Evolutionary conservation across 2,329 filamentous ascomycete genomes (phyloP).

Genomic region (Penicillium nordicum): DNA sequence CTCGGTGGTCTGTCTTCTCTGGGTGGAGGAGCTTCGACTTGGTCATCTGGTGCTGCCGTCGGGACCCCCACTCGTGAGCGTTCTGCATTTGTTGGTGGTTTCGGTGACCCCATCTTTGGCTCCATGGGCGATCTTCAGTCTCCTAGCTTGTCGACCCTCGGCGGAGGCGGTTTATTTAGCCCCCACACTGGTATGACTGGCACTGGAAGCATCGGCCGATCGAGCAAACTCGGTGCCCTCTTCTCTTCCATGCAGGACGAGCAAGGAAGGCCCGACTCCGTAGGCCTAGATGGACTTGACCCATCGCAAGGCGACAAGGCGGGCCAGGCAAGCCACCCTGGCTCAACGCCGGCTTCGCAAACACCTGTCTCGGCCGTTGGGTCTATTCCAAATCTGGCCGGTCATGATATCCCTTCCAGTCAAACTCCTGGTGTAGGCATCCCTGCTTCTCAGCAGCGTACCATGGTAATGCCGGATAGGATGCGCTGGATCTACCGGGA

Average conservation of each 20-base stretch:
- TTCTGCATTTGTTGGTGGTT: slow-evolving; percentile 48
- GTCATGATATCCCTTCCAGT: slow-evolving; percentile 30
- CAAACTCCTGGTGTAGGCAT: slow-evolving; percentile 56
- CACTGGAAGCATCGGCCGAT: slow-evolving; percentile 66
- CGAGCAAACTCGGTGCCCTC: slow-evolving; percentile 79
- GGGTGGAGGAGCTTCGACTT: slow-evolving; percentile 45
- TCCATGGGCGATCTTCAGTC: slow-evolving; percentile 70
- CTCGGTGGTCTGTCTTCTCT: slow-evolving; percentile 55
- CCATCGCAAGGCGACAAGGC: slow-evolving; percentile 29
- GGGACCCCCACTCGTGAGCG: slow-evolving; percentile 67
- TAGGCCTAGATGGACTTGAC: slow-evolving; percentile 52
- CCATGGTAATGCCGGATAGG: slow-evolving; percentile 98
- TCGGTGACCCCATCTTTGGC: slow-evolving; percentile 66
- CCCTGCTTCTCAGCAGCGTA: slow-evolving; percentile 66
- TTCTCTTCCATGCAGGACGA: slow-evolving; percentile 77
- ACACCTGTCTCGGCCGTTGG: slow-evolving; percentile 37
- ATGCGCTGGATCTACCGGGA: slow-evolving; percentile 99
- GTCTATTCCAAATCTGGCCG: slow-evolving; percentile 31
- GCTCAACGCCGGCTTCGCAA: slow-evolving; percentile 34
- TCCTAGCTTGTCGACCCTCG: slow-evolving; percentile 39
- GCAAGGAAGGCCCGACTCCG: slow-evolving; percentile 58
- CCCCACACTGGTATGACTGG: slow-evolving; percentile 52
- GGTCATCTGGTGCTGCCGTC: slow-evolving; percentile 62
- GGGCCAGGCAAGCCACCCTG: slow-evolving; percentile 28
- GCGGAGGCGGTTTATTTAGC: slow-evolving; percentile 59